A percentile compares a stretch with the other conserved stretches of the same genome.
Conservation (phyloP, 1,139 yeast species). For the Taphrina pruni region DNA sequence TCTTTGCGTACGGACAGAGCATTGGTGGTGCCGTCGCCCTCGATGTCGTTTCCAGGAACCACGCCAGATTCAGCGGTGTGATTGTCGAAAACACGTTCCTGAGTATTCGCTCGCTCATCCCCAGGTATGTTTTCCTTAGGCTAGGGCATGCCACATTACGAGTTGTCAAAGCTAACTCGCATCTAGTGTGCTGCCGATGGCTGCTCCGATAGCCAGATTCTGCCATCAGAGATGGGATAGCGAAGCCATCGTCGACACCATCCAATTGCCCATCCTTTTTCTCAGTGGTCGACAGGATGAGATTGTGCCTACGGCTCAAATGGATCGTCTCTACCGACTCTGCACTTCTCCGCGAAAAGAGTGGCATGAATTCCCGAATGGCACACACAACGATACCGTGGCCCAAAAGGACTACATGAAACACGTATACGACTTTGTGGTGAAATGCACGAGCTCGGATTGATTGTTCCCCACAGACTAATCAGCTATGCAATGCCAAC, state of each 20-base stretch:
- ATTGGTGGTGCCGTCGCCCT: slow-evolving; percentile 95
- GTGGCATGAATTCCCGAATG: slow-evolving; percentile 45
- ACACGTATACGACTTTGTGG: slow-evolving; percentile 46
- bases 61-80: slow-evolving; percentile 61
- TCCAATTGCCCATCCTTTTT: slow-evolving; percentile 71
- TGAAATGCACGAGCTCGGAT: slow-evolving; percentile 10
- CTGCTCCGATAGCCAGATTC: slow-evolving; percentile 63
- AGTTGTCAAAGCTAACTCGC: background rate
- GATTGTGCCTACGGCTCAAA: slow-evolving; percentile 87
- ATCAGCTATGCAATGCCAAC: slow-evolving; percentile 10
- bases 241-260: slow-evolving; percentile 62
- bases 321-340: slow-evolving; percentile 65
- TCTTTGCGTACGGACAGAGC: slow-evolving; percentile 84
- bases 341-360: slow-evolving; percentile 49
- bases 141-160: too few species aligned
- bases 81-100: slow-evolving; percentile 87
- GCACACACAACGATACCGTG: slow-evolving; percentile 48
- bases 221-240: slow-evolving; percentile 88
- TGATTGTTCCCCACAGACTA: background rate
- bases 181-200: slow-evolving; percentile 66
- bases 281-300: slow-evolving; percentile 81
- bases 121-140: slow-evolving; percentile 52
- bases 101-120: slow-evolving; percentile 77
- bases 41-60: slow-evolving; percentile 66
- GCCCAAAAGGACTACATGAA: slow-evolving; percentile 47